Base-by-base conservation (phyloP, 1,284 basidiomycete genomes). In the Pseudozyma pruni region DNA sequence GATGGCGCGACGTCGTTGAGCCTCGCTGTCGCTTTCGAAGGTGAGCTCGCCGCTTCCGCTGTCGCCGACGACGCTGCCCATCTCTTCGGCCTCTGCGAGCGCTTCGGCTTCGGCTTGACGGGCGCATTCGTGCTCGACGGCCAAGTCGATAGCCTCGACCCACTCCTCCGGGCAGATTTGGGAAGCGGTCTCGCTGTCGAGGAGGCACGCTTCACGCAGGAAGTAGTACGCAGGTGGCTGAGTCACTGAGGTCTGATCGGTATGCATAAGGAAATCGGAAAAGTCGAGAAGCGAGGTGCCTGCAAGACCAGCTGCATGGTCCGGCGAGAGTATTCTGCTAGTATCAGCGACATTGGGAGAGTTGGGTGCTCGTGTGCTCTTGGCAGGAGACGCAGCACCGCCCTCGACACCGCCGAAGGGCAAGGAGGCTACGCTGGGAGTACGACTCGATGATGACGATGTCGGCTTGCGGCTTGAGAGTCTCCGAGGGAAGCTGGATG, bases 1-100 rank as follows among this genome's bases (percentile, higher is more conserved):
- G 16, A 47, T 50, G 25, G 25, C 29, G 17, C 55, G 50, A 23
- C 49, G 54, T 43, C 54, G 48, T n/a, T 33, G 59, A 10, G 41
- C 22, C 27, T 64, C 70, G 43, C 55, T 61, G n/a, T 68, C 70
- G 41, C 70, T 72, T 14, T 68, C 64, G 33, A 72, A 72, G 13
- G 52, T 38, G n/a, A 72, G 64, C 25, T 58, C 53, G 16, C 70
- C 70, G 20, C 56, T 59, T 11, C 63, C 54, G 25, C 64, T 68
- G 39, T 68, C 64, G 23, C 70, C 70, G 4, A 53, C 70, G 40
- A 64, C 22, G 31, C 53, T 68, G 37, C 70, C 70, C 64, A 72
- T 68, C 32, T 72, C 60, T 40, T 68, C 70, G 7, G 70, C 70
- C 32, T 72, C 49, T 10, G 47, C 53, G 10, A 72, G 53, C 8